Evolutionary conservation across 306 rosid species (phyloP), one percentile per base, ranked within the genome.

Genomic region (Rubus idaeus): DNA sequence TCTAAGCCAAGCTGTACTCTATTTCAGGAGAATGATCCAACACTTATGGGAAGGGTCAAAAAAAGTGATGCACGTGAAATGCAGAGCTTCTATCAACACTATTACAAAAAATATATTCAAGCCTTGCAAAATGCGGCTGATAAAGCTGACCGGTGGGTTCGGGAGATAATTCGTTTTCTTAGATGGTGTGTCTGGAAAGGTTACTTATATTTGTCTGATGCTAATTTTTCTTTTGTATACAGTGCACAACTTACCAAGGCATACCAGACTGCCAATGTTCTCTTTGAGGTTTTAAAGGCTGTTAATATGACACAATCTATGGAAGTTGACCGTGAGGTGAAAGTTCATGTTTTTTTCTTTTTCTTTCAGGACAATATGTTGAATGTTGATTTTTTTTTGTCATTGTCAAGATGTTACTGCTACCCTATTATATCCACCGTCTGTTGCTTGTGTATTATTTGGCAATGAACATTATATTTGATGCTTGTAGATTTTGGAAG

Each of bases 11-110:
- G 49, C 42, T 70, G 40, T 61, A 11, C 41, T 47, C 12, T 49
- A 8, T 78, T 57, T 42, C 81, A 95, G 98, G 98, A 95, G 81
- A 92, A 95, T 84, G 97, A 95, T 89, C 98, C 98, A 39, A 95
- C 97, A 37, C 81, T 95, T 78, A 92, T 85, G 84, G 98, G 97
- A 77, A 90, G 98, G 82, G 90, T 95, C 30, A 95, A 95, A 83
- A 89, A 91, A 83, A 95, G 98, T 78, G 98, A 95, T 87, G 97
- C 98, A n/a, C 97, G 97, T 35, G 98, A 95, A 89, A 92, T 95
- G 98, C 98, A 95, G 84, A 92, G 97, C 83, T 95, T 88, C 85
- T 95, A 95, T 82, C 97, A 92, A 81, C 97, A 90, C 78, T 95
- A 95, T 87, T 95, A 95, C 89, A 95, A 92, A 74, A 95, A 95